Evolutionary conservation across 257 asterid species (phyloP).

Genomic region (Prunella vulgaris): DNA sequence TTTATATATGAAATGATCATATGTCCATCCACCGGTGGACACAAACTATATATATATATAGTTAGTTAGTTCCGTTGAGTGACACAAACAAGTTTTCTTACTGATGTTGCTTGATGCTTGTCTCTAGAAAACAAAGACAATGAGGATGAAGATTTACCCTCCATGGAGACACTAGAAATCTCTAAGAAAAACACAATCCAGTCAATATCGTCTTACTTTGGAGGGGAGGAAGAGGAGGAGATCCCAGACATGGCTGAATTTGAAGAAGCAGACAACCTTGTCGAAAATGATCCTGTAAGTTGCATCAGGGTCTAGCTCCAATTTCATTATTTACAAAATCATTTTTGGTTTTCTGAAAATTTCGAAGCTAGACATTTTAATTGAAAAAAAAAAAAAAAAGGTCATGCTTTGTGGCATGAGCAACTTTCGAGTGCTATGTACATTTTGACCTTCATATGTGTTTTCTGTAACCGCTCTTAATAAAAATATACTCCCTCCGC

Average conservation of each 20-base stretch:
- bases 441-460: not conserved
- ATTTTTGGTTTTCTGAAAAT: not conserved
- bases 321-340: not conserved
- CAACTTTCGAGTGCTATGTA: not conserved
- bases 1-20: no score
- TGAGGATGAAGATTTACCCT: conserved; percentile 76
- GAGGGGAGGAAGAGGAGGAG: conserved; percentile 90
- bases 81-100: not conserved
- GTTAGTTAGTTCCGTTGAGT: not conserved
- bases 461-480: not conserved
- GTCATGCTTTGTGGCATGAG: not conserved
- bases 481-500: not conserved
- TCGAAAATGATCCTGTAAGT: conserved; percentile 86
- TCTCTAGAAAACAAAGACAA: conserved; percentile 53
- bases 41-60: not conserved
- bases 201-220: conserved; percentile 76
- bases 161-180: conserved; percentile 79
- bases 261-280: conserved; percentile 75
- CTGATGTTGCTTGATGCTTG: conserved; percentile 12
- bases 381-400: not conserved
- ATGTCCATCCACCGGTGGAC: no score
- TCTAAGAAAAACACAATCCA: conserved; percentile 62
- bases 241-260: conserved; percentile 91
- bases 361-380: not conserved
- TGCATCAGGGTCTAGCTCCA: conserved; percentile 5